Evolutionary conservation across 2,329 filamentous ascomycete species (phyloP).

Genomic region (Nemania sp.): DNA sequence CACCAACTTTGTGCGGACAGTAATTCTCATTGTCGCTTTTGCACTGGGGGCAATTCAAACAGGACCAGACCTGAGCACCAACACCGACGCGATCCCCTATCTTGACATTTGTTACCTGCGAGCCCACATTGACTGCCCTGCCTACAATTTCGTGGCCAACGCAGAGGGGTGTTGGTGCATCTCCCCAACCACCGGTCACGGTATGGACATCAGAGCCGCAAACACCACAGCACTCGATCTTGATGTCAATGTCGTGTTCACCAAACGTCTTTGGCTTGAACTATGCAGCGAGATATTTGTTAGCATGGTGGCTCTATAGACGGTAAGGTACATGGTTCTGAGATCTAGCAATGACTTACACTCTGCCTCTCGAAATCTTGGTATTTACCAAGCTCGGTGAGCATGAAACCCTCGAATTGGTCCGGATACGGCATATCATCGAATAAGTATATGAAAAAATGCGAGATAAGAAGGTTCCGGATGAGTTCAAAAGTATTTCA

Average conservation of each 20-base stretch:
- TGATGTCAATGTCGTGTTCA: conserved; percentile 74
- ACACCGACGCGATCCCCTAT: conserved; percentile 74
- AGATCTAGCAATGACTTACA: conserved; percentile 34
- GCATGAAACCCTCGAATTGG: conserved; percentile 51
- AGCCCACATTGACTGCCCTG: conserved; percentile 57
- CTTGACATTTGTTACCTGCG: conserved; percentile 61
- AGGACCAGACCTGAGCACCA: conserved; percentile 70
- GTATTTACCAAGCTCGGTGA: conserved; percentile 49
- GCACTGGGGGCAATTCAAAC: conserved; percentile 63
- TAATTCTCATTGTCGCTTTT: conserved; percentile 64
- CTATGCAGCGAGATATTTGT: conserved; percentile 28
- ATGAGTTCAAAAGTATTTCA: not conserved
- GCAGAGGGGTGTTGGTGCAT: conserved; percentile 57
- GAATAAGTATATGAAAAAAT: not conserved
- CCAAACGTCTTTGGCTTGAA: conserved; percentile 51
- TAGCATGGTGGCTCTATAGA: not conserved
- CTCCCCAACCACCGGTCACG: conserved; percentile 52
- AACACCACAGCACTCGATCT: conserved; percentile 73
- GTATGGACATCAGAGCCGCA: conserved; percentile 66
- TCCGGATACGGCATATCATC: conserved; percentile 49
- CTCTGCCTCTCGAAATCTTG: conserved; percentile 50
- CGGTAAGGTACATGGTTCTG: not conserved
- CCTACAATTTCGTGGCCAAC: conserved; percentile 73
- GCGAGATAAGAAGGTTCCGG: not conserved
- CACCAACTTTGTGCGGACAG: conserved; percentile 59